Conservation (phyloP, 768 basidiomycete species). For the Agrocybe chaxingu region DNA sequence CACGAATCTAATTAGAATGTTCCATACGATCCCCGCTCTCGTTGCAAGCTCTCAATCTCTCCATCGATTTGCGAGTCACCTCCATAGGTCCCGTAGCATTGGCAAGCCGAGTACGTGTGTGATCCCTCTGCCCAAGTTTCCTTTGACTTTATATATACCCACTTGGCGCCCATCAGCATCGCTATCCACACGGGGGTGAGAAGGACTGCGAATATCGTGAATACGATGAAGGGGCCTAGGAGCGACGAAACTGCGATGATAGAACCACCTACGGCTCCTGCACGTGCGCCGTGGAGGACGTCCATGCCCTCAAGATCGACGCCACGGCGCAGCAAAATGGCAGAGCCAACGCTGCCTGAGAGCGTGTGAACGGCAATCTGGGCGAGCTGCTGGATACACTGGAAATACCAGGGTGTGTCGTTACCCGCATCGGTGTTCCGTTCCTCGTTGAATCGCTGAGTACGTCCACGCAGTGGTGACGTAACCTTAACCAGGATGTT, state of each 20-base stretch:
- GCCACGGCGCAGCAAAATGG: slow-evolving; percentile 2
- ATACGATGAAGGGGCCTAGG: background rate
- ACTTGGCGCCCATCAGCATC: slow-evolving; percentile 6
- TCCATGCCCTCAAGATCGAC: slow-evolving; percentile 11
- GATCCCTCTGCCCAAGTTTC: slow-evolving; percentile 1
- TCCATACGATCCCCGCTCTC: no score
- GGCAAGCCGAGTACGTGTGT: background rate
- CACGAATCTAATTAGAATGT: no score
- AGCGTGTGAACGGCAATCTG: background rate
- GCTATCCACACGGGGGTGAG: slow-evolving; percentile 10
- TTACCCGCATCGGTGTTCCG: no score
- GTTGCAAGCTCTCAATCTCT: background rate
- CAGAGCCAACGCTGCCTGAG: slow-evolving; percentile 7
- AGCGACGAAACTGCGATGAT: slow-evolving; percentile 8
- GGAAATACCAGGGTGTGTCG: no score
- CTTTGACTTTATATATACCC: slow-evolving; percentile 3
- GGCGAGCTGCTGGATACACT: no score
- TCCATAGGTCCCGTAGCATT: background rate
- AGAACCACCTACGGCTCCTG: slow-evolving; percentile 11
- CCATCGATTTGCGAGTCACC: background rate
- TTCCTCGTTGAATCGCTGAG: no score
- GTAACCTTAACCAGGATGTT: no score
- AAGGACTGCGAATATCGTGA: slow-evolving; percentile 2
- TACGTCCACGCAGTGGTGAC: no score
- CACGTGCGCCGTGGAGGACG: slow-evolving; percentile 11